Percentiles rank a stretch among this genome's conserved stretches.
Evolutionary conservation across 192 early-diverging fungal genomes (phyloP).

Genomic region (Coemansia javaensis): DNA sequence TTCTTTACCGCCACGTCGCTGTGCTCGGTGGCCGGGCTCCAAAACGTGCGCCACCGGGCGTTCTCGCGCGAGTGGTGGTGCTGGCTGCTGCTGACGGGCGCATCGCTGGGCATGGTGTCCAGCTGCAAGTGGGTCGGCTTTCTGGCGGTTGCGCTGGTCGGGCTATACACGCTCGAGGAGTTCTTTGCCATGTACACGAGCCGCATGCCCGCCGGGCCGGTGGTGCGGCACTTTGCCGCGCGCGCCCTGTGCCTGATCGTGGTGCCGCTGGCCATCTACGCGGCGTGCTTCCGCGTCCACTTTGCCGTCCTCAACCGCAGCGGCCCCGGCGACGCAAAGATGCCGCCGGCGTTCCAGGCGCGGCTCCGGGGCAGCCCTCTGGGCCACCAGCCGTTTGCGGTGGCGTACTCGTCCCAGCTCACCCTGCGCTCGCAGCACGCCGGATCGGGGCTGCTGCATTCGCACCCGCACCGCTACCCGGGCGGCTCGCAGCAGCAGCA

Average conservation of each 20-base stretch:
- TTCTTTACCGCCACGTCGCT: constrained; percentile 59
- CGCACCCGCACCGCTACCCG: constrained; percentile 56
- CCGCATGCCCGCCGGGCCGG: constrained; percentile 52
- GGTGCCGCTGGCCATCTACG: constrained; percentile 72
- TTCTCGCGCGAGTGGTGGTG: constrained; percentile 64
- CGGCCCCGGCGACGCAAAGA: constrained; percentile 89
- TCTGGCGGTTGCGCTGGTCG: constrained; percentile 83
- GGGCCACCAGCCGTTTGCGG: constrained; percentile 19
- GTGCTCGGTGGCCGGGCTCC: constrained; percentile 54
- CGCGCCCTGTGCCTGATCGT: constrained; percentile 77
- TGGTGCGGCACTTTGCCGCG: constrained; percentile 69
- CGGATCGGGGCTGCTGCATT: constrained; percentile 48
- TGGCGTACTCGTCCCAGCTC: constrained; percentile 18
- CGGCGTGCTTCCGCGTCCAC: constrained; percentile 86
- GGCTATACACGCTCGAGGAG: constrained; percentile 84
- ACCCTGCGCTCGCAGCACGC: constrained; percentile 13
- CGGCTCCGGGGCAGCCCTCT: constrained; percentile 72
- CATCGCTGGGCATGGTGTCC: constrained; percentile 58
- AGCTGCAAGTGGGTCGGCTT: constrained; percentile 94
- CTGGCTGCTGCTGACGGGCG: constrained; percentile 59
- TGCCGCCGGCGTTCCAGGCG: constrained; percentile 83
- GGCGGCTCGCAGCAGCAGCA: constrained; percentile 71
- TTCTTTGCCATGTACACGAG: constrained; percentile 73
- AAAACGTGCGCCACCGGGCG: constrained; percentile 47
- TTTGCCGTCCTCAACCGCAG: constrained; percentile 73